phyloP scores from a whole-genome alignment of 1,284 basidiomycete genomes.

The Boletellus dicymbophilus region DNA sequence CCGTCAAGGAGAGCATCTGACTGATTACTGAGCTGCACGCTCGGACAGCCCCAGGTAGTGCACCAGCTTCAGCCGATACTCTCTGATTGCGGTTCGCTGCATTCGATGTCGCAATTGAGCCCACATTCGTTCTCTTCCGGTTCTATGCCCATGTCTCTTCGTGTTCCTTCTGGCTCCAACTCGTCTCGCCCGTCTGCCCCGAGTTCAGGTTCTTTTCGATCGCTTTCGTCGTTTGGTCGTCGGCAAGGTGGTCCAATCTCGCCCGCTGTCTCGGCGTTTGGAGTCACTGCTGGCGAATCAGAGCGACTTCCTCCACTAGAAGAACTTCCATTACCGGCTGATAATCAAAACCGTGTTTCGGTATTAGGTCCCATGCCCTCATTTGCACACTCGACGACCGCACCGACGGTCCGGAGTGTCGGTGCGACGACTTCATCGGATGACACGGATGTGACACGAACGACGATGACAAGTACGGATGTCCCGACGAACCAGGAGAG shows the following conservation, averaged over 20 bases:
- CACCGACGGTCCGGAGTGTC: slow-evolving; percentile 34
- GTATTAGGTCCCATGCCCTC: slow-evolving; percentile 36
- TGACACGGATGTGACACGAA: slow-evolving; percentile 31
- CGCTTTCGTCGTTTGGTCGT: slow-evolving; percentile 51
- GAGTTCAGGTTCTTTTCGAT: slow-evolving; percentile 48
- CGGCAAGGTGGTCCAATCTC: slow-evolving; percentile 31
- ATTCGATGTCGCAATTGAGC: slow-evolving; percentile 58
- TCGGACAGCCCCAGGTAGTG: slow-evolving; percentile 41
- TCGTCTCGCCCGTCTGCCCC: slow-evolving; percentile 51
- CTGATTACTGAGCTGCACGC: slow-evolving; percentile 12
- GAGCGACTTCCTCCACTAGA: slow-evolving; percentile 24
- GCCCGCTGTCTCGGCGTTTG: slow-evolving; percentile 43
- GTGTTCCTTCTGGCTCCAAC: slow-evolving; percentile 38
- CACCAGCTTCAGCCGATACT: slow-evolving; percentile 38
- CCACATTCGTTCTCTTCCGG: slow-evolving; percentile 46
- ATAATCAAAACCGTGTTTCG: slow-evolving; percentile 33
- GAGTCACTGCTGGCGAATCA: slow-evolving; percentile 20
- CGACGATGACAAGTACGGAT: slow-evolving; percentile 21
- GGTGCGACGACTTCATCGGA: slow-evolving; percentile 33
- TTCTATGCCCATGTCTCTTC: slow-evolving; percentile 50
- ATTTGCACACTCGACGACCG: slow-evolving; percentile 24
- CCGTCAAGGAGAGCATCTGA: slow-evolving; percentile 4
- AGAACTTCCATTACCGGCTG: slow-evolving; percentile 15
- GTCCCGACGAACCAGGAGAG: slow-evolving; percentile 9
- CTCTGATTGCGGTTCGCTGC: slow-evolving; percentile 64